Conservation (phyloP, 805 yeast species). For the Alloascoidea hylecoeti region DNA sequence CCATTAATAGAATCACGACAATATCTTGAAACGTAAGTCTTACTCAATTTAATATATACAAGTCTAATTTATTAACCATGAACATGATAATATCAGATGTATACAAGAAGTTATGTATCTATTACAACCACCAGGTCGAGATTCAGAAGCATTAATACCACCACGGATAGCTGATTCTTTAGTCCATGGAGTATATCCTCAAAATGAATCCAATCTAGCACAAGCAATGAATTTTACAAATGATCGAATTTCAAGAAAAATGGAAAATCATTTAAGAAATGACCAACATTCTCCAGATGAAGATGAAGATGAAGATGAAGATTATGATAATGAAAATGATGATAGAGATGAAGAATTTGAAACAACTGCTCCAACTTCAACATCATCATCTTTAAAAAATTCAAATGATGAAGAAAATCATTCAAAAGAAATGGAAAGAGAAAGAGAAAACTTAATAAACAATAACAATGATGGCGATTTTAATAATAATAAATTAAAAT, state of each 20-base stretch:
- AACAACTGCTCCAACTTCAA: background rate
- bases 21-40: slow-evolving; percentile 12
- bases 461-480: too few species aligned
- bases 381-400: background rate
- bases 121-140: slow-evolving; percentile 12
- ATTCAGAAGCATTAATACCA: background rate
- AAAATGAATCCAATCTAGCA: background rate
- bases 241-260: too few species aligned
- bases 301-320: background rate
- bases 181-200: slow-evolving; percentile 1
- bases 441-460: too few species aligned
- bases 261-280: too few species aligned
- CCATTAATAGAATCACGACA: slow-evolving; percentile 14
- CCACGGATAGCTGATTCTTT: background rate
- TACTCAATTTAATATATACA: background rate
- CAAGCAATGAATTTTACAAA: background rate
- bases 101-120: slow-evolving; percentile 19
- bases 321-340: background rate
- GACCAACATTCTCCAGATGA: background rate
- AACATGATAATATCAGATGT: slow-evolving; percentile 12
- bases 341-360: background rate
- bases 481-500: too few species aligned
- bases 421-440: background rate
- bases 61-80: too few species aligned
- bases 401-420: background rate